phyloP scores from a whole-genome alignment of 148 eudicot genomes.

The Silene conica region DNA sequence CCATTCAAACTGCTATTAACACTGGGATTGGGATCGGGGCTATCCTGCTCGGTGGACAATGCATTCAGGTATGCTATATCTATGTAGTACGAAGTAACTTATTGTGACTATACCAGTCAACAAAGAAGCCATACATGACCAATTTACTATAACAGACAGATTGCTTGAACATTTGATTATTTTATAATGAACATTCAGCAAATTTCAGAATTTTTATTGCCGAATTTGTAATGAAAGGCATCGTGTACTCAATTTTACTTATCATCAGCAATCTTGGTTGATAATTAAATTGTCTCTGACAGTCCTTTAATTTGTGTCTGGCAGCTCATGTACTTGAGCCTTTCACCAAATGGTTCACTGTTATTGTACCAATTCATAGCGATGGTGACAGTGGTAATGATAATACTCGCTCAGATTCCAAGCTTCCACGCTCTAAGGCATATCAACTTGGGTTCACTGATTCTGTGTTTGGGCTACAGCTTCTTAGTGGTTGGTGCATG shows the following conservation, averaged over 20 bases:
- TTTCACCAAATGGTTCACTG: conserved; percentile 56
- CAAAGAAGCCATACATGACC: neutral
- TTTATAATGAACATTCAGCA: too few relatives aligned
- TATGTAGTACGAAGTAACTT: neutral
- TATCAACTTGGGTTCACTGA: conserved; percentile 68
- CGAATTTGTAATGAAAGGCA: too few relatives aligned
- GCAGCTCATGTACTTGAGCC: conserved; percentile 68
- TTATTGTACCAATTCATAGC: conserved; percentile 79
- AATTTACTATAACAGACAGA: neutral
- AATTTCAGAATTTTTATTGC: too few relatives aligned
- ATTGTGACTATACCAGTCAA: neutral
- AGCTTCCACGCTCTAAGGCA: conserved; percentile 93
- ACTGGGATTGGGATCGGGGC: conserved; percentile 80
- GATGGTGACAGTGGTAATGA: conserved; percentile 82
- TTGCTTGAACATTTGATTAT: too few relatives aligned
- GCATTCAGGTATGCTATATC: conserved; percentile 61
- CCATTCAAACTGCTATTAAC: conserved; percentile 87
- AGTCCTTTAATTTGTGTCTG: conserved; percentile 7
- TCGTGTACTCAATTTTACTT: neutral
- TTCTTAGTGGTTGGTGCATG: conserved; percentile 74
- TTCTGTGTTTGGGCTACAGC: conserved; percentile 85
- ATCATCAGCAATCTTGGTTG: neutral
- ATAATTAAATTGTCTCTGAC: conserved; percentile 7
- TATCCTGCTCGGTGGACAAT: conserved; percentile 79
- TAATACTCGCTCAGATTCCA: conserved; percentile 75